These are phyloP conservation scores for Allantophomopsis lycopodina DNA, from an alignment of 2,329 filamentous ascomycete species.

Conservation along the genomic window DNA sequence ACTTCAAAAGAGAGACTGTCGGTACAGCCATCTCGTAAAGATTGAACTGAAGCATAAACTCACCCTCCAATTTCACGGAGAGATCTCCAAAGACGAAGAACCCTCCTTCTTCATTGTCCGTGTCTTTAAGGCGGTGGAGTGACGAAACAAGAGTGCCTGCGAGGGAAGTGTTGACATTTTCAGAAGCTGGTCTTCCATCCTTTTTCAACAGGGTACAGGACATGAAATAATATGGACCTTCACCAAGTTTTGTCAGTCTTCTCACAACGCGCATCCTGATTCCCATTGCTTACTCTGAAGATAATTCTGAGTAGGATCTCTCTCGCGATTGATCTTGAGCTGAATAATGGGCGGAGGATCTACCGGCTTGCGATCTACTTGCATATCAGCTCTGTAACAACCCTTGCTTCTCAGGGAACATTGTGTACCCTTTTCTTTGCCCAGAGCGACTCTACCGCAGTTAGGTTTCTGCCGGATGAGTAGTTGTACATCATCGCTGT, in stretches of 20 bases:
- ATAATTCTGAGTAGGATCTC: conserved; percentile 31
- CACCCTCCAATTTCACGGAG: conserved; percentile 62
- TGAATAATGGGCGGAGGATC: conserved; percentile 80
- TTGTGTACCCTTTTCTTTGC: conserved; percentile 58
- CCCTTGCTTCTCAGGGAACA: conserved; percentile 1
- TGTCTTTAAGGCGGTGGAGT: conserved; percentile 68
- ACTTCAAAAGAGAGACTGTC: conserved; percentile 14
- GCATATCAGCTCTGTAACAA: conserved; percentile 1
- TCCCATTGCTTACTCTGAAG: conserved; percentile 37
- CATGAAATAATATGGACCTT: conserved; percentile 35
- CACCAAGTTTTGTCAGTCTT: conserved; percentile 6
- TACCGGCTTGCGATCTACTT: conserved; percentile 66
- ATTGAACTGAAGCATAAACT: conserved; percentile 61
- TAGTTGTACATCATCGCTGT: conserved; percentile 41
- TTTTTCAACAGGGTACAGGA: conserved; percentile 28
- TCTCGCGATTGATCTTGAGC: conserved; percentile 35
- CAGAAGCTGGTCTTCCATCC: conserved; percentile 23
- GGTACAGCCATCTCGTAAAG: conserved; percentile 54
- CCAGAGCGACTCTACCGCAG: conserved; percentile 52
- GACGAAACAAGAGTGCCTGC: conserved; percentile 69
- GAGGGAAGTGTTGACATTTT: conserved; percentile 34
- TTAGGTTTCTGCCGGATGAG: conserved; percentile 52
- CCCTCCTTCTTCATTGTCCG: conserved; percentile 62
- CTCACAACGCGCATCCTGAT: conserved; percentile 1
- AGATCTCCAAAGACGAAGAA: conserved; percentile 90